Percentiles rank a stretch among this genome's conserved stretches.
Evolutionary conservation across 2,329 filamentous ascomycete species (phyloP).

Genomic region (Diplodia sapinea): DNA sequence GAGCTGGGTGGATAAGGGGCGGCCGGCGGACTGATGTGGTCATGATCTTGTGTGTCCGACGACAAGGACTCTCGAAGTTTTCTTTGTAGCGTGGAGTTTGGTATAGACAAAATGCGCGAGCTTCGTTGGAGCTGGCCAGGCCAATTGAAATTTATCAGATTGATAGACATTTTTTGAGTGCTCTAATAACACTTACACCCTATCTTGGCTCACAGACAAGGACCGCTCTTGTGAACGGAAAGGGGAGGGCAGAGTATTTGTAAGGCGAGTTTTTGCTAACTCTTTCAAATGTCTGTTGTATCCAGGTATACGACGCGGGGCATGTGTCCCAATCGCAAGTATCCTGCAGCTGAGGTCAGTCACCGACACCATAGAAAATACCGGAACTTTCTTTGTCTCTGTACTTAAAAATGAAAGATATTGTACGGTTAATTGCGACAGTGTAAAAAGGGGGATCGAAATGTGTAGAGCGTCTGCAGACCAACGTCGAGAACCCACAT

Average conservation of each 20-base stretch:
- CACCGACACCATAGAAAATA: no score
- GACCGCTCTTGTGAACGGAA: not conserved
- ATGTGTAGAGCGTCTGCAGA: conserved; percentile 25
- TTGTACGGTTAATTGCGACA: conserved; percentile 11
- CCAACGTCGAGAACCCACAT: conserved; percentile 22
- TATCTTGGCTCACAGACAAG: not conserved
- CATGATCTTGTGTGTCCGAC: no score
- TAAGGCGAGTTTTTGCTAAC: not conserved
- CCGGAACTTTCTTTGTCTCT: not conserved
- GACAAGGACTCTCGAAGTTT: not conserved
- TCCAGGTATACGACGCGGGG: no score
- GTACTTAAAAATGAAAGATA: not conserved
- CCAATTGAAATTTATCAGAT: not conserved
- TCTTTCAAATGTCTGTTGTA: not conserved
- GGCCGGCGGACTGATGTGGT: conserved; percentile 34
- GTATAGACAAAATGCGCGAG: not conserved
- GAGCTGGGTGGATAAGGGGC: conserved; percentile 55
- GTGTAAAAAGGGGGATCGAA: conserved; percentile 14
- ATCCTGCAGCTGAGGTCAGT: no score
- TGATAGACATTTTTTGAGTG: not conserved
- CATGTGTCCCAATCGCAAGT: no score
- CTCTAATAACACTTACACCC: not conserved
- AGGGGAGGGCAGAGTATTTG: no score
- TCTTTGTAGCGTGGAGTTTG: not conserved
- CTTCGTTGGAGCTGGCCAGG: not conserved